Evolutionary conservation across 805 yeast species (phyloP).

Genomic region (Cyberlindnera nakhonratchasimensis): DNA sequence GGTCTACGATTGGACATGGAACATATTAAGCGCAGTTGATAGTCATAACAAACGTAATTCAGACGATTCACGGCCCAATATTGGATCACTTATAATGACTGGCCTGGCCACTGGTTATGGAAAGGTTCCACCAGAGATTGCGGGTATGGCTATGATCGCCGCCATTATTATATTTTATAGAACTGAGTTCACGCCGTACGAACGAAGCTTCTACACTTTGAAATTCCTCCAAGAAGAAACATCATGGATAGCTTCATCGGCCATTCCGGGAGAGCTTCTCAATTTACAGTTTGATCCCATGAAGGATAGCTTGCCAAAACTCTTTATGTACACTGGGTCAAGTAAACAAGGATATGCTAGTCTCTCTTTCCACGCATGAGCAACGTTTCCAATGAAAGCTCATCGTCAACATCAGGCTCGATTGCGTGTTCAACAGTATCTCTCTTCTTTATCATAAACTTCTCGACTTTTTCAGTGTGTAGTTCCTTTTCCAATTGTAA

Average conservation of each 20-base stretch:
- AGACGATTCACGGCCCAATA: neutral
- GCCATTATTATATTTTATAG: constrained; percentile 30
- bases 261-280: neutral
- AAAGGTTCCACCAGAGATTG: constrained; percentile 29
- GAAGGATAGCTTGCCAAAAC: constrained; percentile 2
- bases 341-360: constrained; percentile 2
- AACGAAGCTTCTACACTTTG: constrained; percentile 7
- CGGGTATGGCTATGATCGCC: constrained; percentile 34
- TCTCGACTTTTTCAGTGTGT: constrained; percentile 24
- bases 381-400: constrained; percentile 9
- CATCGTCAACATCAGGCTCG: constrained; percentile 10
- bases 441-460: constrained; percentile 4
- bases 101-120: constrained; percentile 43
- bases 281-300: constrained; percentile 5
- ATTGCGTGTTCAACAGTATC: constrained; percentile 1
- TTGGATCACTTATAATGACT: constrained; percentile 29
- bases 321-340: constrained; percentile 6
- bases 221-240: constrained; percentile 14
- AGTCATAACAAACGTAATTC: constrained; percentile 10
- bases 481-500: constrained; percentile 17
- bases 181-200: constrained; percentile 1
- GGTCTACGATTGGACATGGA: constrained; percentile 40
- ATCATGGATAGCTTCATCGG: neutral
- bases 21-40: constrained; percentile 23
- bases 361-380: constrained; percentile 4